phyloP scores from a whole-genome alignment of 768 basidiomycete species.

The Naematelia encephala region DNA sequence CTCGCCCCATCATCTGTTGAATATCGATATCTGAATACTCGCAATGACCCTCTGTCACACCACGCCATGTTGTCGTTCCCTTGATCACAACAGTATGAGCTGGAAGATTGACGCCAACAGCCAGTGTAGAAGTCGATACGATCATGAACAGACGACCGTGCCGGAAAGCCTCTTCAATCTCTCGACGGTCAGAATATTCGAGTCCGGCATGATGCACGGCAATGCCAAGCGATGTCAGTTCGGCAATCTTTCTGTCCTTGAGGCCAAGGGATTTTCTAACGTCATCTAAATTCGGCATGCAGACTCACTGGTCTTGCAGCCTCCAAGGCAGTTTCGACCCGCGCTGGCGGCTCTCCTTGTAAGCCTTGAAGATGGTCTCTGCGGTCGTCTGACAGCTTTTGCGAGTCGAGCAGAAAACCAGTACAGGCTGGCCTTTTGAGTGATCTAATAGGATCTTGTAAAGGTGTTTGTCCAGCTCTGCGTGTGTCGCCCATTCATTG shows the following conservation, averaged over 20 bases:
- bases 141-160: constrained; percentile 65
- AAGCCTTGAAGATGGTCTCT: constrained; percentile 71
- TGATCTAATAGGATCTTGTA: constrained; percentile 71
- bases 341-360: constrained; percentile 58
- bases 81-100: constrained; percentile 92
- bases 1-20: constrained; percentile 88
- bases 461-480: constrained; percentile 67
- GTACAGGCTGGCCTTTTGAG: constrained; percentile 72
- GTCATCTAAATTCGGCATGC: neutral
- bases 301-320: constrained; percentile 8
- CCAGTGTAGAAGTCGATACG: constrained; percentile 84
- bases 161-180: constrained; percentile 70
- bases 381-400: constrained; percentile 67
- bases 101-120: constrained; percentile 93
- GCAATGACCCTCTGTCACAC: constrained; percentile 56
- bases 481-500: constrained; percentile 77
- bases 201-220: constrained; percentile 92
- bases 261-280: neutral
- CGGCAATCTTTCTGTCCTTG: constrained; percentile 6
- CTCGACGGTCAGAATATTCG: constrained; percentile 65
- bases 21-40: constrained; percentile 92
- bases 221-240: constrained; percentile 67
- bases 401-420: constrained; percentile 85
- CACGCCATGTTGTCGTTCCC: constrained; percentile 77
- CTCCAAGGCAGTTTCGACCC: constrained; percentile 21